Evolutionary conservation across 139 green algal genomes (phyloP).

Genomic region (Trebouxia sp.): DNA sequence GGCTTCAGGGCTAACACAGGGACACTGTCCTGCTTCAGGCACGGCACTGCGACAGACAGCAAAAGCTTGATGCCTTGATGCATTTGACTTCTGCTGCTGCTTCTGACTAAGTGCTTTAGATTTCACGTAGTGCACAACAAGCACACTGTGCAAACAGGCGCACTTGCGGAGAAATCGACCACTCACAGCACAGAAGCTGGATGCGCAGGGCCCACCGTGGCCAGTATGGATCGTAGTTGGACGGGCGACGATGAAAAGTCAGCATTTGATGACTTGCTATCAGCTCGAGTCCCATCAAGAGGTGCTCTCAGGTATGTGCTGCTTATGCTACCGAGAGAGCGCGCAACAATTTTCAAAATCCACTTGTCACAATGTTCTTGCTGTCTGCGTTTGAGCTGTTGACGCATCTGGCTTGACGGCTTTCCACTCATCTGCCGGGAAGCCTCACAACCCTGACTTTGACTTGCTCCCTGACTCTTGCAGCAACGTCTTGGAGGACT

Average conservation of each 20-base stretch:
- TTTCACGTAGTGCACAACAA: no score
- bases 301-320: slow-evolving; percentile 8
- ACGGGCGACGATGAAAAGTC: slow-evolving; percentile 17
- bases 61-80: no score
- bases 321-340: no score
- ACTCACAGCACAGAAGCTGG: not conserved
- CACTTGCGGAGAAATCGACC: not conserved
- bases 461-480: not conserved
- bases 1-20: no score
- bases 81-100: no score
- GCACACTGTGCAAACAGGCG: not conserved
- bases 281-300: not conserved
- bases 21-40: no score
- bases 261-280: slow-evolving; percentile 14
- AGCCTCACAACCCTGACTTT: not conserved
- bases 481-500: slow-evolving; percentile 11
- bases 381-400: not conserved
- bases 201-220: not conserved
- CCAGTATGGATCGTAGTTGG: not conserved
- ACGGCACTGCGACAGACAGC: no score
- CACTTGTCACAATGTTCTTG: not conserved
- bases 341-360: no score
- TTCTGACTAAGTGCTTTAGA: no score
- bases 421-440: not conserved
- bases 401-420: not conserved